phyloP scores from a whole-genome alignment of 805 yeast species.

The Yarrowia sp. region DNA sequence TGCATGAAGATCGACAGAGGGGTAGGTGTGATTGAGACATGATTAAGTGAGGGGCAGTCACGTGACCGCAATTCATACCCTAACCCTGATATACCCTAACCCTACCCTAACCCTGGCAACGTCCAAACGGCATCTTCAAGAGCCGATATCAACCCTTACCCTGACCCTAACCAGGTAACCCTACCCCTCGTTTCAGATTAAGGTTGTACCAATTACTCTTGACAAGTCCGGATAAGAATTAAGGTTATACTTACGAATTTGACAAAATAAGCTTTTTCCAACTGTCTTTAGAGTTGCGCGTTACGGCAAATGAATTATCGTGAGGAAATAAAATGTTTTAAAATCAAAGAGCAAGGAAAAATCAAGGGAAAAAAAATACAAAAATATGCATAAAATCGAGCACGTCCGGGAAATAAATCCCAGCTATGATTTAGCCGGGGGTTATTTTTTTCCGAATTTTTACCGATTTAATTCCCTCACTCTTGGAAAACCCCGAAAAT shows the following conservation, averaged over 20 bases:
- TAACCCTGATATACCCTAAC: not conserved
- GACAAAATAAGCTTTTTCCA: not conserved
- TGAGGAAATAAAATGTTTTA: not conserved
- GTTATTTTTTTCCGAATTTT: too few relatives aligned
- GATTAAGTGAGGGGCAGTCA: not conserved
- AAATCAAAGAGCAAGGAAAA: not conserved
- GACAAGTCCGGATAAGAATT: not conserved
- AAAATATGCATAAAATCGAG: not conserved
- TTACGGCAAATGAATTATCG: constrained; percentile 8
- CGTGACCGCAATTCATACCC: not conserved
- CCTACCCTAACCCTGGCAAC: not conserved
- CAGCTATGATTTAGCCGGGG: too few relatives aligned
- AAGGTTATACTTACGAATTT: constrained; percentile 2
- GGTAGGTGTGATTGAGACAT: not conserved
- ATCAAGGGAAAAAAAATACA: not conserved
- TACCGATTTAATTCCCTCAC: too few relatives aligned
- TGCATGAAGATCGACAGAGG: constrained; percentile 10
- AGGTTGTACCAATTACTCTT: not conserved
- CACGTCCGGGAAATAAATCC: too few relatives aligned
- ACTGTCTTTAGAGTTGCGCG: not conserved
- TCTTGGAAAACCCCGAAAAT: not conserved
- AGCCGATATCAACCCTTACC: not conserved
- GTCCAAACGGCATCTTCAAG: not conserved
- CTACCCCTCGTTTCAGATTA: constrained; percentile 12
- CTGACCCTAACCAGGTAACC: not conserved